These are phyloP conservation scores for Claviceps monticola DNA, from an alignment of 2,329 filamentous ascomycete species.

Conservation along the genomic window DNA sequence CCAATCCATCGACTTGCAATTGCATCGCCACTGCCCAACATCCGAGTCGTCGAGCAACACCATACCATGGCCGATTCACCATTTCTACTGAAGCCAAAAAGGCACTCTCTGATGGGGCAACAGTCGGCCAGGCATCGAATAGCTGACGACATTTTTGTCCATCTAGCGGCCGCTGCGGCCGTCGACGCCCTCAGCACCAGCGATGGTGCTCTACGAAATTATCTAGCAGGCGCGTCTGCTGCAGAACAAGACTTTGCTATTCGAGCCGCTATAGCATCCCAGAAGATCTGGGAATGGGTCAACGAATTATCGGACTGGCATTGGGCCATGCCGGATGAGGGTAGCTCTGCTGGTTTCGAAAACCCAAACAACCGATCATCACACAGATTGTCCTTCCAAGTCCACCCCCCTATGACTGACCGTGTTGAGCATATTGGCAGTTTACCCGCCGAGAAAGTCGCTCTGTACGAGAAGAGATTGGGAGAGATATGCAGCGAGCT, in stretches of 20 bases:
- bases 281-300: constrained; percentile 60
- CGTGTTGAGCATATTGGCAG: constrained; percentile 50
- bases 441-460: constrained; percentile 49
- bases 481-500: constrained; percentile 59
- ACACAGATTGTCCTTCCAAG: constrained; percentile 22
- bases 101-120: constrained; percentile 17
- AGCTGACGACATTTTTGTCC: constrained; percentile 45
- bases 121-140: constrained; percentile 33
- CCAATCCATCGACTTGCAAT: background rate
- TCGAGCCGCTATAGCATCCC: constrained; percentile 54
- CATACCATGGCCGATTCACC: constrained; percentile 21
- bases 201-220: constrained; percentile 38
- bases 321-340: constrained; percentile 31
- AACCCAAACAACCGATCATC: constrained; percentile 26
- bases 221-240: constrained; percentile 47
- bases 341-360: constrained; percentile 41
- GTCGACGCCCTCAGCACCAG: constrained; percentile 45
- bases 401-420: constrained; percentile 11
- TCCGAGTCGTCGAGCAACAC: background rate
- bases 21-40: background rate
- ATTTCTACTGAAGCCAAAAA: constrained; percentile 19
- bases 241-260: constrained; percentile 59
- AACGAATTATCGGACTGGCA: constrained; percentile 51
- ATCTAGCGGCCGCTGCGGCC: constrained; percentile 46
- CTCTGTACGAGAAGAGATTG: constrained; percentile 56